These are phyloP conservation scores for Plasmodiophora brassicae DNA, from an alignment of 208 protist species.

Conservation along the genomic window DNA sequence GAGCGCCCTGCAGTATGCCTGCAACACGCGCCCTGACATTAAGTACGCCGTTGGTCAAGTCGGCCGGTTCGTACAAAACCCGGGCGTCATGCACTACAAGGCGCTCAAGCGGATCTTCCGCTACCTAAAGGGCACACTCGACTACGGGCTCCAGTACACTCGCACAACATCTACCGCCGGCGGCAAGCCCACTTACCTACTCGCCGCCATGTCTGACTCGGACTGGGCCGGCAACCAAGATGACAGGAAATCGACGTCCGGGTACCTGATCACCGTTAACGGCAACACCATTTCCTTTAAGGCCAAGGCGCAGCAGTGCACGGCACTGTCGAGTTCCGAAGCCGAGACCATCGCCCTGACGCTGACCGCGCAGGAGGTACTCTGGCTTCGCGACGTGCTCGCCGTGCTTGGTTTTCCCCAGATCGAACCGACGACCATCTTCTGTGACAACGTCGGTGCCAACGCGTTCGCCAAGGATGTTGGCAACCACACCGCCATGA, in stretches of 20 bases:
- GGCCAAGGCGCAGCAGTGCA: background rate
- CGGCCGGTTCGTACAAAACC: background rate
- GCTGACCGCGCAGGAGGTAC: background rate
- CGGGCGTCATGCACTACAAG: background rate
- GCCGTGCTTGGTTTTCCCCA: background rate
- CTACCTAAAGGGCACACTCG: background rate
- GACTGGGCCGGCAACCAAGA: slow-evolving; percentile 10
- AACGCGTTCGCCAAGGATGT: background rate
- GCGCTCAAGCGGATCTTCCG: background rate
- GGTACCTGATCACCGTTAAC: background rate
- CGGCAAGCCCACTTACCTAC: background rate
- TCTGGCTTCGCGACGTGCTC: background rate
- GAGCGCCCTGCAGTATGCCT: background rate
- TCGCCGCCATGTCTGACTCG: background rate
- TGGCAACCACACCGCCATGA: background rate
- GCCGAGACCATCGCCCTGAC: background rate
- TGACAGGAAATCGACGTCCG: background rate
- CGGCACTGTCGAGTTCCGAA: background rate
- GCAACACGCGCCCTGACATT: background rate
- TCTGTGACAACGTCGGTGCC: background rate
- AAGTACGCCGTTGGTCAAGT: background rate
- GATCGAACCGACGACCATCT: background rate
- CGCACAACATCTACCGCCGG: too few relatives aligned
- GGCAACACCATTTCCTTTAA: background rate
- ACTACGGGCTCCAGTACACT: background rate